These are phyloP conservation scores for Oidiodendron maius DNA, from an alignment of 495 filamentous ascomycete genomes.

Conservation along the genomic window DNA sequence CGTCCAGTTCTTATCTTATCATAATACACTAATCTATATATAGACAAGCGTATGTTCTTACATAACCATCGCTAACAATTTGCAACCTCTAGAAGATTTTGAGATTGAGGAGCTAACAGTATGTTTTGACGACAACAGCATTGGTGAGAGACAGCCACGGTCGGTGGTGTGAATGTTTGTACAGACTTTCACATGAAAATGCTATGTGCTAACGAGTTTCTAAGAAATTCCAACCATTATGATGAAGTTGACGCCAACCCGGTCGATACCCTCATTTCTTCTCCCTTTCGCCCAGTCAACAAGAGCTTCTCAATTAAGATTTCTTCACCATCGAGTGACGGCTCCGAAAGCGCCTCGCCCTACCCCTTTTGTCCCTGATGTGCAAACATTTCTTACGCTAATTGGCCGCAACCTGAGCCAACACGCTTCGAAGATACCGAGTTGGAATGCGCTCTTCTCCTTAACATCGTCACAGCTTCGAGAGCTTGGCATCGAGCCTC, in stretches of 20 bases:
- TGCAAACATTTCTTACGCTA: constrained; percentile 78
- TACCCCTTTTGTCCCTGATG: constrained; percentile 82
- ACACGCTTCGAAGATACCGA: constrained; percentile 75
- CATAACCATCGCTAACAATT: not conserved
- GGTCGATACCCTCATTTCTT: constrained; percentile 21
- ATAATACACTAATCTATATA: not conserved
- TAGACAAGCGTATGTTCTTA: not conserved
- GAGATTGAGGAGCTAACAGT: not conserved
- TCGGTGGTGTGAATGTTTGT: not conserved
- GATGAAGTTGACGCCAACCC: constrained; percentile 10
- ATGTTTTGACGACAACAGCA: not conserved
- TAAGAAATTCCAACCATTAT: constrained; percentile 10
- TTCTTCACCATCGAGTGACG: constrained; percentile 23
- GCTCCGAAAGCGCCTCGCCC: constrained; percentile 54
- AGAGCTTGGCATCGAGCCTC: constrained; percentile 78
- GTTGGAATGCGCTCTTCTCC: constrained; percentile 84
- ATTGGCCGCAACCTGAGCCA: constrained; percentile 83
- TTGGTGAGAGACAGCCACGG: not conserved
- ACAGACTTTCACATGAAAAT: constrained; percentile 1
- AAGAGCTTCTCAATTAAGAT: constrained; percentile 9
- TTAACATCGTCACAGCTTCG: constrained; percentile 69
- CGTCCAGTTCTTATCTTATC: not conserved
- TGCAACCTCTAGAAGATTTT: not conserved
- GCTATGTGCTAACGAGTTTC: not conserved
- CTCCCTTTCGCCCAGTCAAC: constrained; percentile 18